Conservation (phyloP, 2,329 filamentous ascomycete genomes). For the Metarhizium sp. region DNA sequence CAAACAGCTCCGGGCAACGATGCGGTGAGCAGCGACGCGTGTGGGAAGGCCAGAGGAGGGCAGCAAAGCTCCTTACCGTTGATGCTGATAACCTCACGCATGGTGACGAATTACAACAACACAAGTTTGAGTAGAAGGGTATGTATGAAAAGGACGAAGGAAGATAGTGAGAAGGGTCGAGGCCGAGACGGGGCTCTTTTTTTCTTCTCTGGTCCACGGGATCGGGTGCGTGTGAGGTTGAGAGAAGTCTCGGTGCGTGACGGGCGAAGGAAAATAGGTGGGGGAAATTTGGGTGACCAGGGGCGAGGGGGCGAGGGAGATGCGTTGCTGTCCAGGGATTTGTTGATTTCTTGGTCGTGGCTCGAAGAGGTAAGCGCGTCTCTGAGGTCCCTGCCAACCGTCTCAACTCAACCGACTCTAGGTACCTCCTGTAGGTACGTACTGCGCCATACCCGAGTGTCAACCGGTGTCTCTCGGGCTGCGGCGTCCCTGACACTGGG, state of each 20-base stretch:
- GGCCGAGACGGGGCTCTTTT: conserved; percentile 6
- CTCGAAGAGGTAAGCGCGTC: conserved; percentile 25
- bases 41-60: conserved; percentile 19
- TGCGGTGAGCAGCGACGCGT: conserved; percentile 10
- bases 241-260: conserved; percentile 15
- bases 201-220: conserved; percentile 8
- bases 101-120: conserved; percentile 42
- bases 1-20: neutral
- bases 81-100: conserved; percentile 99
- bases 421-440: neutral
- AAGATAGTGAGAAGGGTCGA: conserved; percentile 15
- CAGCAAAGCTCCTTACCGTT: conserved; percentile 62
- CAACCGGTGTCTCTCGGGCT: neutral
- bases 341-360: conserved; percentile 28
- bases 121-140: conserved; percentile 8
- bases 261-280: conserved; percentile 31
- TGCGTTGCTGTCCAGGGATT: conserved; percentile 23
- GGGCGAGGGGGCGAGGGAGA: conserved; percentile 13
- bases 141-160: conserved; percentile 13
- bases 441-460: neutral
- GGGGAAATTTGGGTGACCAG: conserved; percentile 36
- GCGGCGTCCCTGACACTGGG: too few relatives aligned
- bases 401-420: too few relatives aligned
- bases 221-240: conserved; percentile 12
- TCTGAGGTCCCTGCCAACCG: conserved; percentile 4